Percentiles rank a stretch among this genome's conserved stretches.
Evolutionary conservation across 2,329 filamentous ascomycete genomes (phyloP).

Genomic region (Huntiella abstrusa): DNA sequence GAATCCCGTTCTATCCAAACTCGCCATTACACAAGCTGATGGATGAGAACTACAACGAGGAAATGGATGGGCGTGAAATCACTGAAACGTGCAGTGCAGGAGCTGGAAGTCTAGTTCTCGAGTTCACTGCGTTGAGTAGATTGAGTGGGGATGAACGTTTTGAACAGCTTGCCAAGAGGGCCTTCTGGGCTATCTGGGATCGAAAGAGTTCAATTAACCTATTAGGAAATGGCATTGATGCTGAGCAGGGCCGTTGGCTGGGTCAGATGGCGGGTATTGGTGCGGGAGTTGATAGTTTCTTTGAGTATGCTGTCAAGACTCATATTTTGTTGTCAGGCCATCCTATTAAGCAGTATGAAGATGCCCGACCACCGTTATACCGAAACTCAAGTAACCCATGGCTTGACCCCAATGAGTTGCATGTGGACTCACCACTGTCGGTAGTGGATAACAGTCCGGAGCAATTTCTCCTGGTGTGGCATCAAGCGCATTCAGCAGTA

Average conservation of each 20-base stretch:
- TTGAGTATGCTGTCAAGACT: conserved; percentile 92
- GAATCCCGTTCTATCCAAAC: conserved; percentile 81
- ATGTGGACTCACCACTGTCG: conserved; percentile 31
- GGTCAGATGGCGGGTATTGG: conserved; percentile 83
- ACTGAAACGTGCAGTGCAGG: conserved; percentile 95
- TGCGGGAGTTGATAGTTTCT: conserved; percentile 93
- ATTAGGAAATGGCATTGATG: conserved; percentile 81
- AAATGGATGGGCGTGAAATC: conserved; percentile 37
- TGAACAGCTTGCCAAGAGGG: conserved; percentile 72
- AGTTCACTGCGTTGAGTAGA: conserved; percentile 79
- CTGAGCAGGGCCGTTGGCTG: conserved; percentile 78
- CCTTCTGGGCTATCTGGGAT: conserved; percentile 96
- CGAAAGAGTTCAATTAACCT: conserved; percentile 69
- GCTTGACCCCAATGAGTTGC: conserved; percentile 47
- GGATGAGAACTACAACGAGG: conserved; percentile 11
- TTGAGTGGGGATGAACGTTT: conserved; percentile 76
- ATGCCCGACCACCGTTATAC: conserved; percentile 21
- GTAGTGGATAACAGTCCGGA: conserved; percentile 53
- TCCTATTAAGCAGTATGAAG: conserved; percentile 29
- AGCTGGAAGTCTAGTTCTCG: conserved; percentile 83
- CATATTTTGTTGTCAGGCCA: conserved; percentile 75
- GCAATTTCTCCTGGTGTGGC: conserved; percentile 66
- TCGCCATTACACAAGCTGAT: conserved; percentile 51
- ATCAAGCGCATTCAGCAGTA: conserved; percentile 69
- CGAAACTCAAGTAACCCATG: conserved; percentile 21